These are phyloP conservation scores for Pseudopyricularia cyperi DNA, from an alignment of 2,329 filamentous ascomycete species.

Conservation along the genomic window DNA sequence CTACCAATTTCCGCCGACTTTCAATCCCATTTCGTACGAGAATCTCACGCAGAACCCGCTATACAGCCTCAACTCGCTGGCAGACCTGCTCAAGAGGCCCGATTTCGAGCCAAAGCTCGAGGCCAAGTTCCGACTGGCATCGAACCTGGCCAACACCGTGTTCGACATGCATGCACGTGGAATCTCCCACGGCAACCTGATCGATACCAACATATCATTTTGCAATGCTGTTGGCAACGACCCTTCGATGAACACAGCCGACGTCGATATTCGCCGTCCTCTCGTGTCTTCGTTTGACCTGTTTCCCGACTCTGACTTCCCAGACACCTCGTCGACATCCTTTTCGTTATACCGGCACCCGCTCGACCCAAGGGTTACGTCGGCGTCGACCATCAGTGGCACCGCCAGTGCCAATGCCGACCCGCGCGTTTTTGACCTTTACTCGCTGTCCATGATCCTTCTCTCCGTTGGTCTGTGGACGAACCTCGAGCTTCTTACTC, in stretches of 20 bases:
- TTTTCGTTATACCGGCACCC: conserved; percentile 51
- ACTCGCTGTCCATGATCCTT: conserved; percentile 60
- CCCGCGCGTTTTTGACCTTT: conserved; percentile 52
- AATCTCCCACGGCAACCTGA: conserved; percentile 58
- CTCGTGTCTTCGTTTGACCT: conserved; percentile 64
- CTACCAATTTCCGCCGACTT: conserved; percentile 57
- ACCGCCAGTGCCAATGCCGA: conserved; percentile 35
- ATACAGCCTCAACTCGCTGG: conserved; percentile 39
- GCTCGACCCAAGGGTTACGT: conserved; percentile 40
- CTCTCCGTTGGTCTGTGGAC: conserved; percentile 68
- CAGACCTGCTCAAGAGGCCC: conserved; percentile 36
- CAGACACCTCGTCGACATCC: conserved; percentile 13
- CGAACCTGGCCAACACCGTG: conserved; percentile 59
- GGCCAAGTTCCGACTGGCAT: conserved; percentile 62
- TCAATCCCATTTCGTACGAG: conserved; percentile 44
- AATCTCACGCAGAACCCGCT: conserved; percentile 33
- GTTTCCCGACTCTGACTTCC: conserved; percentile 40
- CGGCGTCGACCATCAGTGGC: conserved; percentile 31
- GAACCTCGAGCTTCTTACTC: conserved; percentile 42
- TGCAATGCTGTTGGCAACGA: conserved; percentile 32
- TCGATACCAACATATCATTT: conserved; percentile 56
- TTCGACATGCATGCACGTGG: conserved; percentile 60
- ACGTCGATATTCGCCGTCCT: conserved; percentile 53
- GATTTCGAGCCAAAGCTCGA: conserved; percentile 55
- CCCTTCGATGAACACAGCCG: conserved; percentile 24